Percentiles rank a stretch among this genome's conserved stretches.
Conservation (phyloP, 116 monocot genomes). For the Iris pallida region DNA sequence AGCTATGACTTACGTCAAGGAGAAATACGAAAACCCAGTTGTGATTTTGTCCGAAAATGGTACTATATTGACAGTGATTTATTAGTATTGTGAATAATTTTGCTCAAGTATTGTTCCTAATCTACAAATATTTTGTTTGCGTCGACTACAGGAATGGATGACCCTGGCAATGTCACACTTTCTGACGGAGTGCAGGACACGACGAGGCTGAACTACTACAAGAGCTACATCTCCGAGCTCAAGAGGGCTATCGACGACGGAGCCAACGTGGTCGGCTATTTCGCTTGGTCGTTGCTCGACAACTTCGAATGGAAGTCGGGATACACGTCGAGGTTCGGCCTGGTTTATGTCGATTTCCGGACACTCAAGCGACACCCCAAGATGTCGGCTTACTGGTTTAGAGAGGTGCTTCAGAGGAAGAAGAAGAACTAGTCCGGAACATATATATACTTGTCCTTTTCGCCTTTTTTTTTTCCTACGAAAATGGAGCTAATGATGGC, state of each 20-base stretch:
- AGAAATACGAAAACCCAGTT: constrained; percentile 62
- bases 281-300: constrained; percentile 93
- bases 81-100: too few relatives aligned
- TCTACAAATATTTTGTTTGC: too few relatives aligned
- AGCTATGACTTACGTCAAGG: constrained; percentile 76
- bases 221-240: constrained; percentile 64
- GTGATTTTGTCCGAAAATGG: constrained; percentile 81
- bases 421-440: background rate
- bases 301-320: constrained; percentile 63
- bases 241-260: constrained; percentile 85
- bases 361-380: constrained; percentile 50
- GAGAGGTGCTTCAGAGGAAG: constrained; percentile 25
- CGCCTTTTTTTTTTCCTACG: too few relatives aligned
- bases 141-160: constrained; percentile 84
- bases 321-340: constrained; percentile 56
- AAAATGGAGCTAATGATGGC: too few relatives aligned
- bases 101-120: too few relatives aligned
- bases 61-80: too few relatives aligned
- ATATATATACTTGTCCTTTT: too few relatives aligned
- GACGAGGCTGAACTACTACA: constrained; percentile 68
- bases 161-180: constrained; percentile 81
- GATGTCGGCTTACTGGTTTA: constrained; percentile 53
- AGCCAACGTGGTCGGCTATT: constrained; percentile 74
- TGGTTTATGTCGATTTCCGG: constrained; percentile 59
- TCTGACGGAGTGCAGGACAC: constrained; percentile 45